phyloP scores from a whole-genome alignment of 2,329 filamentous ascomycete genomes.

The Lachnellula suecica region DNA sequence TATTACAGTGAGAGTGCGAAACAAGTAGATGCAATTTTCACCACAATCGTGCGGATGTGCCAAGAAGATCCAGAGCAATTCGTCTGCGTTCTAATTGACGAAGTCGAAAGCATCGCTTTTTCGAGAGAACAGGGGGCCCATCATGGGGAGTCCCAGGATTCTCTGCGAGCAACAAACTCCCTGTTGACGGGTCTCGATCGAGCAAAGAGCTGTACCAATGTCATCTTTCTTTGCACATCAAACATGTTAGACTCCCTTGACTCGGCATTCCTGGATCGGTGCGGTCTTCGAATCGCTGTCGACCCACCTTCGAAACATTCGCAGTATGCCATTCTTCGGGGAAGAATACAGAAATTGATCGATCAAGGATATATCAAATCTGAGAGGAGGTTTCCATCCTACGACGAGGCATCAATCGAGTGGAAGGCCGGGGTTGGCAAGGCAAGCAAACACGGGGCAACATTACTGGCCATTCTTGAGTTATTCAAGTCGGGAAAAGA shows the following conservation, averaged over 20 bases:
- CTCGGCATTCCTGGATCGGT: slow-evolving; percentile 31
- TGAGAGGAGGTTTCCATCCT: slow-evolving; percentile 18
- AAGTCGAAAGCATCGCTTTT: slow-evolving; percentile 33
- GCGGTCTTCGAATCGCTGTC: slow-evolving; percentile 22
- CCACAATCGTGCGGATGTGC: slow-evolving; percentile 34
- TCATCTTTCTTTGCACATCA: slow-evolving; percentile 31
- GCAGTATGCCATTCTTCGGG: slow-evolving; percentile 31
- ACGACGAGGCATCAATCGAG: slow-evolving; percentile 20
- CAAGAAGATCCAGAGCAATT: slow-evolving; percentile 22
- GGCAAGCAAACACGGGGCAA: slow-evolving; percentile 9
- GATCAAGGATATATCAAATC: slow-evolving; percentile 14
- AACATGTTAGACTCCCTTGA: slow-evolving; percentile 31
- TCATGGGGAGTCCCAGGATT: slow-evolving; percentile 30
- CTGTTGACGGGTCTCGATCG: slow-evolving; percentile 32
- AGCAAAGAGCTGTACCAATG: slow-evolving; percentile 22
- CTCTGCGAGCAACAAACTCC: slow-evolving; percentile 33
- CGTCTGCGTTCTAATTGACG: slow-evolving; percentile 34
- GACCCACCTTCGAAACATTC: slow-evolving; percentile 20
- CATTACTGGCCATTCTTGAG: slow-evolving; percentile 19
- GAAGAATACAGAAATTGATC: slow-evolving; percentile 24
- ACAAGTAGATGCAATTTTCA: slow-evolving; percentile 42
- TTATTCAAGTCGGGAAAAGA: slow-evolving; percentile 11
- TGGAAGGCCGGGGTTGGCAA: neutral
- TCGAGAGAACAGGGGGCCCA: slow-evolving; percentile 23
- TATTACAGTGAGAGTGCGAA: slow-evolving; percentile 48